Evolutionary conservation across 1,284 basidiomycete genomes (phyloP).

Genomic region (Trichosporon ovoides): DNA sequence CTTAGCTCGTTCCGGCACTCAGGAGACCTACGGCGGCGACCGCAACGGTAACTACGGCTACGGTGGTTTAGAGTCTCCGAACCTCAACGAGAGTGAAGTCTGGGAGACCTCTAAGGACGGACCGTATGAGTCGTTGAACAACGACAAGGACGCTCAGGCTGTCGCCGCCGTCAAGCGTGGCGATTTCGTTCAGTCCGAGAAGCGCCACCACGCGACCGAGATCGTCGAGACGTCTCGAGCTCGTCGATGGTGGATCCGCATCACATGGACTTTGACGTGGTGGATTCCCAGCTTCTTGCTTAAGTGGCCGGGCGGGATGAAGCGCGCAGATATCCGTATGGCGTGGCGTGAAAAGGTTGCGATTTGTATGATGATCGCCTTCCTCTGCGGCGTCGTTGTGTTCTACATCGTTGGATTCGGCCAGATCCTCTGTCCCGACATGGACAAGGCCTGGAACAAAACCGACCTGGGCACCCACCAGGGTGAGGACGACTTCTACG

Average conservation of each 20-base stretch:
- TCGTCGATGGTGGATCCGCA: conserved; percentile 59
- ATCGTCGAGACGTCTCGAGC: conserved; percentile 70
- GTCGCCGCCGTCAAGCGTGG: conserved; percentile 12
- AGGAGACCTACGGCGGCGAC: conserved; percentile 7
- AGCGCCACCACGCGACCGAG: conserved; percentile 60
- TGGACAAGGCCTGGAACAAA: conserved; percentile 79
- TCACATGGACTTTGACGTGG: conserved; percentile 73
- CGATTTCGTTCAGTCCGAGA: conserved; percentile 46
- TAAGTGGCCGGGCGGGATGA: conserved; percentile 76
- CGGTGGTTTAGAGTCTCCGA: conserved; percentile 8
- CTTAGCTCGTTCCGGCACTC: conserved; percentile 8
- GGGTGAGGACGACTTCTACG: conserved; percentile 71
- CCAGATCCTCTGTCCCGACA: conserved; percentile 78
- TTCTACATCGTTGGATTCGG: conserved; percentile 92
- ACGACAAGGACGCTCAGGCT: conserved; percentile 4
- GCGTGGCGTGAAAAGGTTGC: conserved; percentile 97
- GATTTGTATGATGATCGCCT: conserved; percentile 79
- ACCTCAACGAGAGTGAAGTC: conserved; percentile 12
- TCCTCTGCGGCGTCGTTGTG: conserved; percentile 73
- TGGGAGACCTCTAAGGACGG: conserved; percentile 12
- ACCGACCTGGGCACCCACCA: conserved; percentile 71
- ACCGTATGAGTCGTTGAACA: conserved; percentile 11
- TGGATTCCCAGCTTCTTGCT: conserved; percentile 73
- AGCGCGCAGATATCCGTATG: conserved; percentile 85
- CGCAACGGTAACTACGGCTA: conserved; percentile 7